phyloP scores from a whole-genome alignment of 202 grass and related monocot genomes.

The Bolboschoenoplectus hybrid region DNA sequence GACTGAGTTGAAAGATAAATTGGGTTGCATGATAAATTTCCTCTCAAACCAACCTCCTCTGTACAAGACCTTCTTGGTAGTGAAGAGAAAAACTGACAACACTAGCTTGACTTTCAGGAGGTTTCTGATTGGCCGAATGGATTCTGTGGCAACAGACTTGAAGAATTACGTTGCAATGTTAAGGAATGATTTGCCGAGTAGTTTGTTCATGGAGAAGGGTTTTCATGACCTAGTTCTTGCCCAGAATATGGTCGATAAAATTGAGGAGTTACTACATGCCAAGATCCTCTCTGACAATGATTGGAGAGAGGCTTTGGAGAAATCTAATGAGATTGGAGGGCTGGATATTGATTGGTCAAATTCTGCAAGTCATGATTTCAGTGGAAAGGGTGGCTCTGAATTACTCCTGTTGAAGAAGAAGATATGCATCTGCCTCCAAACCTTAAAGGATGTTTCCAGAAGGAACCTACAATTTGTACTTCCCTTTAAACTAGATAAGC shows the following conservation, averaged over 20 bases:
- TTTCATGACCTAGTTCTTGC: constrained; percentile 49
- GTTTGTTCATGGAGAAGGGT: constrained; percentile 48
- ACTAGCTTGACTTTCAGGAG: constrained; percentile 45
- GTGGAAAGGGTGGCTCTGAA: constrained; percentile 37
- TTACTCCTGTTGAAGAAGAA: constrained; percentile 51
- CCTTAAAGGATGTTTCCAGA: constrained; percentile 50
- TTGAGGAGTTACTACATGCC: constrained; percentile 44
- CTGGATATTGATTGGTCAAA: constrained; percentile 42
- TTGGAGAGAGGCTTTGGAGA: constrained; percentile 54
- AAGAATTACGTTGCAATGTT: constrained; percentile 50
- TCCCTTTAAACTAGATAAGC: constrained; percentile 58
- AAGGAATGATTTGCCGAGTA: constrained; percentile 52
- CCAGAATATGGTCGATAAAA: constrained; percentile 49
- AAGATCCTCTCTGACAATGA: constrained; percentile 52
- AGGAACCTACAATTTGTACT: constrained; percentile 39
- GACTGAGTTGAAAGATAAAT: constrained; percentile 56
- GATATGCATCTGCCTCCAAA: constrained; percentile 58
- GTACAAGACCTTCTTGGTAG: constrained; percentile 50
- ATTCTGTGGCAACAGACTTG: constrained; percentile 44
- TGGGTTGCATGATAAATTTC: constrained; percentile 53
- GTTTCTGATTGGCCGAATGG: constrained; percentile 54
- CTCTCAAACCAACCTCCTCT: constrained; percentile 52
- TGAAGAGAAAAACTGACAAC: constrained; percentile 16
- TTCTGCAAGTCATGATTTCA: constrained; percentile 45
- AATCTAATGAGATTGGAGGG: constrained; percentile 43